Percentiles rank a stretch among this genome's conserved stretches.
Conservation (phyloP, 805 yeast genomes). For the Starmerella roubikii region DNA sequence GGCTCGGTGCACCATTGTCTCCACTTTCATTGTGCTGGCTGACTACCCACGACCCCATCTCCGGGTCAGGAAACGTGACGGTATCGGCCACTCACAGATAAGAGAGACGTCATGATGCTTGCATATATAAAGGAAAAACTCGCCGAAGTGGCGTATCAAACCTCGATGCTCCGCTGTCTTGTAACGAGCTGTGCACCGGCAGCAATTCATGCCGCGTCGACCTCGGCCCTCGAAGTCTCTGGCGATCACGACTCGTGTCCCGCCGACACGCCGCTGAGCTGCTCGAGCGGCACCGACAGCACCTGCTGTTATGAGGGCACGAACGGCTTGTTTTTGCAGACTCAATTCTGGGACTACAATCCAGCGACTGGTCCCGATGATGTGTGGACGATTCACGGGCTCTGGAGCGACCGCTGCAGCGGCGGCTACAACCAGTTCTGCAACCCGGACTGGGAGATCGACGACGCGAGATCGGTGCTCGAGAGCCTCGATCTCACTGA, state of each 20-base stretch:
- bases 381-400: slow-evolving; percentile 67
- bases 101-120: not conserved
- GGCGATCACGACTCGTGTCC: slow-evolving; percentile 26
- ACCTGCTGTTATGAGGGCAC: slow-evolving; percentile 78
- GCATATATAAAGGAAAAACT: not conserved
- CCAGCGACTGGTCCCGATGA: slow-evolving; percentile 63
- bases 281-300: slow-evolving; percentile 28
- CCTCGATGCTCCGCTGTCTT: slow-evolving; percentile 1
- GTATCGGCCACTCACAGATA: too few species aligned
- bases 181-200: not conserved
- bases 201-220: not conserved
- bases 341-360: slow-evolving; percentile 87
- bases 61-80: too few species aligned
- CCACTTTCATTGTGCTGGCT: slow-evolving; percentile 1
- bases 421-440: slow-evolving; percentile 76
- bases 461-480: slow-evolving; percentile 36
- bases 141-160: not conserved
- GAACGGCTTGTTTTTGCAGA: slow-evolving; percentile 68
- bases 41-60: slow-evolving; percentile 3
- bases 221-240: not conserved
- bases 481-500: slow-evolving; percentile 31
- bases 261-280: slow-evolving; percentile 25
- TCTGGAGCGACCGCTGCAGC: slow-evolving; percentile 82
- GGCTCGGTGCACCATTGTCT: too few species aligned
- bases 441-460: slow-evolving; percentile 43